A percentile compares a stretch with the other conserved stretches of the same genome.
These are phyloP conservation scores for Paxillus involutus DNA, from an alignment of 768 basidiomycete species.

Conservation along the genomic window DNA sequence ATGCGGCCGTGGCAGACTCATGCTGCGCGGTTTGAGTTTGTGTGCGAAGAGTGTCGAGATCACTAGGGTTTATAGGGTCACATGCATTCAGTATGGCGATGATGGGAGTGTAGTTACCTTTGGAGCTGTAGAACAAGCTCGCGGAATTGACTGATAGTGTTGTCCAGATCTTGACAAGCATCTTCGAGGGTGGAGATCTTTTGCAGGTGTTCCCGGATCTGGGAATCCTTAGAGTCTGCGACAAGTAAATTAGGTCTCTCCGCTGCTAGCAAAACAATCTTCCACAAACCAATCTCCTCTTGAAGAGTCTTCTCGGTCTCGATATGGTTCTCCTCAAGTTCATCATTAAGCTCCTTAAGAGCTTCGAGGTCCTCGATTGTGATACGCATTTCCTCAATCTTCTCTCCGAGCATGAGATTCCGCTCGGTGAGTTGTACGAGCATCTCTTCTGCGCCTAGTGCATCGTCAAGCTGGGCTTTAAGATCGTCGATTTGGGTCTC, in stretches of 20 bases:
- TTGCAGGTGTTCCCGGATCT: constrained; percentile 63
- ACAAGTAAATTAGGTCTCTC: constrained; percentile 1
- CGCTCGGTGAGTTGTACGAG: constrained; percentile 93
- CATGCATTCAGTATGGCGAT: constrained; percentile 7
- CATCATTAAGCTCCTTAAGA: constrained; percentile 93
- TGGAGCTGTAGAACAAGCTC: constrained; percentile 87
- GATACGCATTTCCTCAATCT: constrained; percentile 97
- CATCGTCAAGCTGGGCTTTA: constrained; percentile 92
- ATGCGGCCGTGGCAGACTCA: constrained; percentile 79
- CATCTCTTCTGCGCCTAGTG: constrained; percentile 94
- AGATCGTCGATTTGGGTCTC: constrained; percentile 92
- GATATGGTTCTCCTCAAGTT: constrained; percentile 93
- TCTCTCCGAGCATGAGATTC: constrained; percentile 92
- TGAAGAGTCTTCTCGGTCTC: constrained; percentile 92
- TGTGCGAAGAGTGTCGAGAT: constrained; percentile 79
- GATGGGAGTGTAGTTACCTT: constrained; percentile 43
- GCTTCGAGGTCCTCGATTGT: constrained; percentile 96
- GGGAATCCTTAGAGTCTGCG: constrained; percentile 66
- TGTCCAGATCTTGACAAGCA: constrained; percentile 79
- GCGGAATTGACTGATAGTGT: constrained; percentile 88
- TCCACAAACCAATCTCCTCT: constrained; percentile 76
- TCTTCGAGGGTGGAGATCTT: constrained; percentile 76
- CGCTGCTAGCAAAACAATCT: not conserved
- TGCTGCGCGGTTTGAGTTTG: constrained; percentile 84
- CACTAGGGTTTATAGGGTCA: constrained; percentile 45